Base-by-base conservation (phyloP, 129 eudicot genomes). In the Calendula officinalis region DNA sequence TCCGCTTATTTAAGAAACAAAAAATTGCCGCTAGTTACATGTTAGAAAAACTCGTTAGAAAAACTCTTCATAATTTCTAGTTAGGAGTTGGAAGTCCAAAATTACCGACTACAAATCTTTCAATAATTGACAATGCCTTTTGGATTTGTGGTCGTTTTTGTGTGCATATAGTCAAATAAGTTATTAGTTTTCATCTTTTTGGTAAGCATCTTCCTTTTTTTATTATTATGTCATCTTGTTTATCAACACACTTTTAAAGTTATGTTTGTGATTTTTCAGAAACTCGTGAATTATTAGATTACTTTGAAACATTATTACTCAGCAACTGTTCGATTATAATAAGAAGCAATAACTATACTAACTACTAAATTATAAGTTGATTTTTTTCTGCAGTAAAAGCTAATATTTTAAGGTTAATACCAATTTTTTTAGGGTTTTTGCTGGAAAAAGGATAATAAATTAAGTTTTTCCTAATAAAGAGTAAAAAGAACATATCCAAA, bases 81-180 rank as follows among this genome's bases (percentile, higher is more conserved):
- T 4, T 10, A 11, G 49, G 5, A 43, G 53, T 7, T 42, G 37
- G 11, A 42, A 41, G 33, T 37, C 17, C n/a, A 10, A 66, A 14
- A 2, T 36, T 50, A 36, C 46, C 50, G 47, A 11, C 34, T 3
- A 27, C 56, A 44, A 32, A 63, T 45, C 56, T 54, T 54, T 43
- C 43, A 67, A 33, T 66, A 66, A 66, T 67, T 43, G 39, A 53
- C n/a, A 66, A 17, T 10, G 41, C 72, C 72, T 67, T 53, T 42
- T 22, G 40, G 45, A 67, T 54, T 62, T 67, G 30, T 52, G 30
- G 62, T 53, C 72, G 27, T 53, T 67, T 67, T 43, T 36, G 72
- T n/a, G n/a, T n/a, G n/a, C n/a, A n/a, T n/a, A n/a, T n/a, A n/a
- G n/a, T n/a, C n/a, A n/a, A n/a, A n/a, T n/a, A n/a, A n/a, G n/a